Conservation (phyloP, 768 basidiomycete species). For the Pleurotus platypus region DNA sequence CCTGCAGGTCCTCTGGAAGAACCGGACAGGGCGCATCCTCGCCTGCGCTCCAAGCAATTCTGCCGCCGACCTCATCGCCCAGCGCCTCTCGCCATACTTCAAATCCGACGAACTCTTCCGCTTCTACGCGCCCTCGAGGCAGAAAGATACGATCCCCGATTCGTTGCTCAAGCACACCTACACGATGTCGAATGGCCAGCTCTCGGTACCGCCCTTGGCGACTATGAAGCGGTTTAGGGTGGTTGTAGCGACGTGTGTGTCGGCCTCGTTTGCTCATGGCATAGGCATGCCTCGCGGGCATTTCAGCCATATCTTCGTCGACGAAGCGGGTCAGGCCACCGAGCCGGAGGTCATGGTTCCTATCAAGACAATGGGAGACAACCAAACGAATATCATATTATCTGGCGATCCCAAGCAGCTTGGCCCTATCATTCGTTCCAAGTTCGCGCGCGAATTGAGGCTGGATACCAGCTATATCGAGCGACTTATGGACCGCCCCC, state of each 20-base stretch:
- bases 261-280: constrained; percentile 43
- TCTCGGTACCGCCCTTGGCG: constrained; percentile 41
- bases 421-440: constrained; percentile 53
- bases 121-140: constrained; percentile 47
- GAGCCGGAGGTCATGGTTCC: constrained; percentile 58
- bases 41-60: constrained; percentile 70
- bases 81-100: constrained; percentile 32
- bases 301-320: constrained; percentile 59
- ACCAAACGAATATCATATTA: constrained; percentile 48
- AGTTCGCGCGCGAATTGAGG: constrained; percentile 43
- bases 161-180: constrained; percentile 33
- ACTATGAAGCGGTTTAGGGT: constrained; percentile 42
- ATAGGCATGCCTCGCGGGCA: constrained; percentile 50
- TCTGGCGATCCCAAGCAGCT: constrained; percentile 64
- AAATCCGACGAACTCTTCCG: constrained; percentile 42
- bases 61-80: constrained; percentile 58
- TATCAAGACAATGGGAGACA: constrained; percentile 46
- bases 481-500: constrained; percentile 39
- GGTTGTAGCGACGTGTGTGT: constrained; percentile 56
- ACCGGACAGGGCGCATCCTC: constrained; percentile 45
- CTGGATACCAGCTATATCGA: constrained; percentile 49
- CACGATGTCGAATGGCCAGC: constrained; percentile 35
- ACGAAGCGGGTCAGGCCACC: constrained; percentile 63
- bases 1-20: constrained; percentile 41
- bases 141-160: constrained; percentile 30